phyloP scores from a whole-genome alignment of 768 basidiomycete genomes.

The Auriscalpium vulgare region DNA sequence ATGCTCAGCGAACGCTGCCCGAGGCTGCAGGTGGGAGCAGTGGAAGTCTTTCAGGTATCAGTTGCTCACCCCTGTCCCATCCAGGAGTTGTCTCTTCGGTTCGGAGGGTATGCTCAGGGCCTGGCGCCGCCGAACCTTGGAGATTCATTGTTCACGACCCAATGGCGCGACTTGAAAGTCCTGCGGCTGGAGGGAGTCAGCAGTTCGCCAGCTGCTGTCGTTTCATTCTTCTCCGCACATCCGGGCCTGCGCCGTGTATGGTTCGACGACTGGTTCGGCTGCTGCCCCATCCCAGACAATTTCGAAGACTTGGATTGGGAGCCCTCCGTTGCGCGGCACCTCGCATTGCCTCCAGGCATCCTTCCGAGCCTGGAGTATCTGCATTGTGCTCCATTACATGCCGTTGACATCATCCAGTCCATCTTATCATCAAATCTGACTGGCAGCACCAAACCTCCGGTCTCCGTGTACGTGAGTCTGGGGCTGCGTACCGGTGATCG shows the following conservation, averaged over 20 bases:
- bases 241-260: not conserved
- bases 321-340: no score
- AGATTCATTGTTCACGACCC: not conserved
- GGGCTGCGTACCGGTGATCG: no score
- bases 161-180: not conserved
- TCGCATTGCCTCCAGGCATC: no score
- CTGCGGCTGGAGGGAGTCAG: not conserved
- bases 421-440: no score
- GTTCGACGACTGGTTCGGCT: no score
- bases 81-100: not conserved
- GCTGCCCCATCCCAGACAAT: no score
- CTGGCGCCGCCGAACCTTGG: not conserved
- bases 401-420: no score
- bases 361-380: no score
- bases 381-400: no score
- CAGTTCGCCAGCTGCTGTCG: not conserved
- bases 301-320: no score
- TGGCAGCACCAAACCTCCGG: no score
- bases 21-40: not conserved
- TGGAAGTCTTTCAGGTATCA: not conserved
- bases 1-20: not conserved
- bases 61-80: not conserved
- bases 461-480: no score
- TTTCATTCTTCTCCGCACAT: not conserved
- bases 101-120: not conserved